Conservation (phyloP, 306 rosid genomes). For the Spatholobus suberectus region DNA sequence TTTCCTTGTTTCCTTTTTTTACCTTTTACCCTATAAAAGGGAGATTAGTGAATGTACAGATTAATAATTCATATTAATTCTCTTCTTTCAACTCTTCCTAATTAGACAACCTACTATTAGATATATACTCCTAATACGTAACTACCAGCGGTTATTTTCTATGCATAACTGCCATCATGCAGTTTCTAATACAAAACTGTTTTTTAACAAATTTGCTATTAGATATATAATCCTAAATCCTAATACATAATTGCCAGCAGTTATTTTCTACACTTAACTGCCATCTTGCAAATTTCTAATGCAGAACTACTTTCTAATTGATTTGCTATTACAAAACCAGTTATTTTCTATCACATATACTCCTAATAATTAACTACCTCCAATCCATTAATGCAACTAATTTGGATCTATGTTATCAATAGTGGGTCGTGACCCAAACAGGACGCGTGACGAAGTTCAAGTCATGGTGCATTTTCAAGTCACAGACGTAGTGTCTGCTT, state of each 20-base stretch:
- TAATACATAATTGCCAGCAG: not conserved
- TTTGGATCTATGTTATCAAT: no score
- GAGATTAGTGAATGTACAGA: no score
- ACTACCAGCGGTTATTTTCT: not conserved
- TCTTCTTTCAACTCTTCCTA: no score
- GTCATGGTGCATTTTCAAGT: no score
- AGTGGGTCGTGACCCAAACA: no score
- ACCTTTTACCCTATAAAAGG: no score
- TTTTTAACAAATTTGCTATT: not conserved
- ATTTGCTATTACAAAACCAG: not conserved
- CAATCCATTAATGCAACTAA: not conserved
- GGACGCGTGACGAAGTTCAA: no score
- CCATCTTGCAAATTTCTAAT: not conserved
- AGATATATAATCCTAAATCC: not conserved
- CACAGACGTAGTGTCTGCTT: no score
- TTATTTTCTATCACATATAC: not conserved
- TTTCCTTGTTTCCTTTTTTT: no score
- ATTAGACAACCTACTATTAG: not conserved
- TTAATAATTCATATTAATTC: no score
- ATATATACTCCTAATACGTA: not conserved
- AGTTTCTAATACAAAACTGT: not conserved
- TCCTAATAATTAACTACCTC: no score
- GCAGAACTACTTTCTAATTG: not conserved
- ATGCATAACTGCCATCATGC: not conserved
- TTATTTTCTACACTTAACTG: not conserved